Evolutionary conservation across 2,329 filamentous ascomycete genomes (phyloP), one percentile per base, ranked within the genome.

Genomic region (Cordyceps cateniannulata): DNA sequence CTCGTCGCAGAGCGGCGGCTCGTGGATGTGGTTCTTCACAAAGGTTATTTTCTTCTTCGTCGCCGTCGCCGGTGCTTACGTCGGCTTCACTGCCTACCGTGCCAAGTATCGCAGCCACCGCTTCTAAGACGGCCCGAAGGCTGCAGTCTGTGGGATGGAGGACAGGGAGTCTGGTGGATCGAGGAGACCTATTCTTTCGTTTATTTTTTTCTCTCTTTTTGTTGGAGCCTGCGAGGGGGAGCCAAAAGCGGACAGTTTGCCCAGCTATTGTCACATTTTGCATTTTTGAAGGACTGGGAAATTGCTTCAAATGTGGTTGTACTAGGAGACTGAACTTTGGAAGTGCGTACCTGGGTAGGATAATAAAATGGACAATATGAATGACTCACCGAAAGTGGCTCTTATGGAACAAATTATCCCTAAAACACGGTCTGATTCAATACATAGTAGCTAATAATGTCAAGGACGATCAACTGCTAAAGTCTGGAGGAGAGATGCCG

Each of bases 41-140:
- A 98, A 97, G 84, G 80, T 91, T 64, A 71, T 98, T 62, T 69
- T 96, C 63, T 89, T 96, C 74, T 78, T 89, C 65, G 72, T 87
- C 32, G 83, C 86, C 18, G 68, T 88, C 49, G 89, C 81, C 10
- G 93, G 89, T 66, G 89, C 73, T 5, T 99, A 98, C 72, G 85
- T 92, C 49, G 93, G 91, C 29, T 98, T 83, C 72, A 97, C 92
- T 7, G 83, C 88, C 50, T 99, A 90, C 77, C 84, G 93, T 71
- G 75, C 88, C 65, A 86, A 82, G 74, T 80, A 77, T 73, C 84
- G 83, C 71, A 79, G 76, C 65, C 82, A 84, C 71, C 77, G 83
- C 32, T 86, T 85, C 68, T 86, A 74, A 71, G 62, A 54, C n/a
- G 27, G 22, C 9, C 6, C 44, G 4, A n/a, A 3, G 4, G 38